These are phyloP conservation scores for Thuidium tamariscinum DNA, from an alignment of 225 moss, liverwort and hornwort species.

Conservation along the genomic window DNA sequence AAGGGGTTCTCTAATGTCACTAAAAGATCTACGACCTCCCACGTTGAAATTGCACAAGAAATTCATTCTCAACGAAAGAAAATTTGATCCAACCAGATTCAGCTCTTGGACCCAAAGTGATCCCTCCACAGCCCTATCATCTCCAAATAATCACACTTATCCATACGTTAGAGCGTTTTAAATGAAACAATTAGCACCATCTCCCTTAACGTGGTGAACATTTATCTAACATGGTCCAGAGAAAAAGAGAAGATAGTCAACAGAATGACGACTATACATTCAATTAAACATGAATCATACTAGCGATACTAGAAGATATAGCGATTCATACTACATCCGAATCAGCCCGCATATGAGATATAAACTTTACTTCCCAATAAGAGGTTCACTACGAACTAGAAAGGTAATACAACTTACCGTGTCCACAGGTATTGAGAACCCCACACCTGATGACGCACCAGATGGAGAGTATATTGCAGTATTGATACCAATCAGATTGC, in stretches of 20 bases:
- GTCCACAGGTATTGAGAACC: constrained; percentile 98
- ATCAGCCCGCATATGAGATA: neutral
- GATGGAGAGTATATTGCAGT: constrained; percentile 98
- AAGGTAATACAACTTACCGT: constrained; percentile 39
- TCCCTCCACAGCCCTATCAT: neutral
- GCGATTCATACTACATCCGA: neutral
- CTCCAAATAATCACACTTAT: neutral
- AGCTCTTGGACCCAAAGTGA: neutral
- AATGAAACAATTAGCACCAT: neutral
- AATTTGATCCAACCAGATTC: neutral
- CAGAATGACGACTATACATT: neutral
- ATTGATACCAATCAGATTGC: constrained; percentile 95
- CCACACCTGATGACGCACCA: constrained; percentile 95
- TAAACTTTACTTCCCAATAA: neutral
- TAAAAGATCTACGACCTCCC: neutral
- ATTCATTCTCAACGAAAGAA: neutral
- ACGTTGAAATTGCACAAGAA: neutral
- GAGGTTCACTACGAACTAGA: neutral
- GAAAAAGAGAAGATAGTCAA: neutral
- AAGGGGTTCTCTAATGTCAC: neutral
- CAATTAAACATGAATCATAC: neutral
- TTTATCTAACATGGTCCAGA: neutral
- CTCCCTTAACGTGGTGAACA: neutral
- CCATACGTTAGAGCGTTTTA: neutral
- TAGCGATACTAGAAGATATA: neutral